Base-by-base conservation (phyloP, 2,329 filamentous ascomycete genomes). In the Aspergillus clavatus region DNA sequence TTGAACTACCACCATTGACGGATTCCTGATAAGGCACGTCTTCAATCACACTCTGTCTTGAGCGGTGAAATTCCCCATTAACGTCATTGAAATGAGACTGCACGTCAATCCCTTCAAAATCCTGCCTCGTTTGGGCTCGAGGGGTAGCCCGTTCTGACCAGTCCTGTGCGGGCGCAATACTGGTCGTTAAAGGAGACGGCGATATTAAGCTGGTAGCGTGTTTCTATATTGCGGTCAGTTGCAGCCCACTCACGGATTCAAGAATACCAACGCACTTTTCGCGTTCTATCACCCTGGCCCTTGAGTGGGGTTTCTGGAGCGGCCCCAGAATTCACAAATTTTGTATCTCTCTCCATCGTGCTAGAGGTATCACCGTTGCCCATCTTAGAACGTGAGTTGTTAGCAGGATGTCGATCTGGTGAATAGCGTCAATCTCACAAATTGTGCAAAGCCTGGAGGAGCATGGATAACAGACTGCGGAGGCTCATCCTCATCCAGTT, bases 401-500 rank as follows among this genome's bases (percentile, higher is more conserved):
- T 6, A 35, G 31, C 31, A 35, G 19, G 18, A 11, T 21, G 18
- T 18, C 8, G 11, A 12, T 16, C 16, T 10, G 11, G 14, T 5
- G 14, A 35, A 19, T 35, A 11, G 18, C 16, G 42, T 11, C 24
- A 37, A 33, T 63, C 79, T 62, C 66, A 93, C 87, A 79, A 93
- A 95, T 56, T 80, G 80, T 45, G 81, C 79, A 67, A 93, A 96
- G 50, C 85, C 87, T 53, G 88, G 78, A 0, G 90, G 89, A 12
- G 87, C 88, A 73, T 95, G 90, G 55, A 96, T 95, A 43, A 95
- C 90, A 1, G 90, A 96, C 42, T 88, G 79, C 19, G 89, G 84
- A 55, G 69, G 62, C 41, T 71, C 69, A 43, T 90, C 88, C 54
- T 95, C 88, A 50, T 82, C 83, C 19, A 78, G 78, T 42, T 72